Percentiles rank a stretch among this genome's conserved stretches.
Conservation (phyloP, 2,329 filamentous ascomycete species). For the Alternaria infectoria region DNA sequence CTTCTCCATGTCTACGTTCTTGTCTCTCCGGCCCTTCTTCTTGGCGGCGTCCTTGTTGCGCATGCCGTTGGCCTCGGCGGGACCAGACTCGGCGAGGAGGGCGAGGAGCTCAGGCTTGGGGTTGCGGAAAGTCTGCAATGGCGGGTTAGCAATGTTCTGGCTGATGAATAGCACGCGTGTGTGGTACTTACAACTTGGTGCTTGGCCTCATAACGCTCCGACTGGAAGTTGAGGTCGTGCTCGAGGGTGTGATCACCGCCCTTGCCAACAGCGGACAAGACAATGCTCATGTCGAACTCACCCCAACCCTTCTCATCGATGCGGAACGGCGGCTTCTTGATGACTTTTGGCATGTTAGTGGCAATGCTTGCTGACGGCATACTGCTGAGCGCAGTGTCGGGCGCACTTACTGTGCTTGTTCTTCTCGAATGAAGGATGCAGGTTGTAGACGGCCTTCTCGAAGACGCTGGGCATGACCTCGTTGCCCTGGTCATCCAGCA, state of each 20-base stretch:
- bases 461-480: slow-evolving; percentile 84
- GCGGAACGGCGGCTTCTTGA: slow-evolving; percentile 84
- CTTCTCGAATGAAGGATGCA: slow-evolving; percentile 92
- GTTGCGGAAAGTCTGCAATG: slow-evolving; percentile 78
- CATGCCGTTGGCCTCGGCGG: slow-evolving; percentile 68
- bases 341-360: slow-evolving; percentile 48
- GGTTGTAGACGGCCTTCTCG: slow-evolving; percentile 88
- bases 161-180: not conserved
- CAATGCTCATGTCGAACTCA: slow-evolving; percentile 94
- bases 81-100: slow-evolving; percentile 80
- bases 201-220: slow-evolving; percentile 79
- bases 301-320: slow-evolving; percentile 97
- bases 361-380: not conserved
- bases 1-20: slow-evolving; percentile 90
- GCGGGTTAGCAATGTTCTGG: not conserved
- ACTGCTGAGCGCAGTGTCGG: not conserved
- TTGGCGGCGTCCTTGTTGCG: slow-evolving; percentile 72
- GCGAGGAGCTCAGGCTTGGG: slow-evolving; percentile 85
- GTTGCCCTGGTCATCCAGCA: slow-evolving; percentile 85
- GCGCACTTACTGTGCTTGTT: slow-evolving; percentile 74
- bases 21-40: slow-evolving; percentile 75
- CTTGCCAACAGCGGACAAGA: slow-evolving; percentile 84
- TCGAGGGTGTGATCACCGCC: slow-evolving; percentile 76
- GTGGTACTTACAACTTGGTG: slow-evolving; percentile 69
- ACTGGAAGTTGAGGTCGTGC: slow-evolving; percentile 92